Base-by-base conservation (phyloP, 2,329 filamentous ascomycete genomes). In the Hypoxylon sp. region DNA sequence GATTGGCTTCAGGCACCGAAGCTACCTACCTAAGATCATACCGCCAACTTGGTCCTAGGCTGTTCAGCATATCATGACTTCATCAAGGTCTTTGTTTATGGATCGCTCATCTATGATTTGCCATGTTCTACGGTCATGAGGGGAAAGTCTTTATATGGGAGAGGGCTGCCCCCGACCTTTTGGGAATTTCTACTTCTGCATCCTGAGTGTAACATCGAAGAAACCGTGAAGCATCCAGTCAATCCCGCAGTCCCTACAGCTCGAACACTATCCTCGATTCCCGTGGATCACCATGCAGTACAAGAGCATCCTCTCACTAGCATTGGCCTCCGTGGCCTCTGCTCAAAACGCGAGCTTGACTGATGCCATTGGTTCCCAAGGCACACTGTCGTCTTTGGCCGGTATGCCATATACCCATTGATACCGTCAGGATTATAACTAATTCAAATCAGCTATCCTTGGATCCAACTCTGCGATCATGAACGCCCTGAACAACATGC, bases 311-410 rank as follows among this genome's bases (percentile, higher is more conserved):
- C 34, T 67, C 13, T 20, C 53, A 26, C n/a, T 67, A 48, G 59
- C 57, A 52, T 22, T 66, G 43, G 65, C 64, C 15, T 62, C 64
- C 13, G 3, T 65, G 30, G 64, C 56, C 30, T 62, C 50, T 41
- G 66, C 66, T 11, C 66, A 68, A 24, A 65, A 51, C 24, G 43
- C 62, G 3, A 70, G 60, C 49, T 60, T 72, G 44, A 65, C 57
- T 3, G 64, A 68, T 52, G 66, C 68, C 28, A 53, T 72, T 5
- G 57, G 62, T 8, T 69, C 69, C 28, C 64, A 68, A 54, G 67
- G 65, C 58, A 56, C 39, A 5, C 43, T 72, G 10, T 71, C 70
- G 11, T 64, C 48, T 26, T 37, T 72, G 7, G 67, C 51, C 43
- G 39, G 70, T 70, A 67, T 28, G 64, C 47, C 4, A 32, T 19